These are phyloP conservation scores for Alternaria brassicicola DNA, from an alignment of 2,329 filamentous ascomycete species.

Conservation along the genomic window DNA sequence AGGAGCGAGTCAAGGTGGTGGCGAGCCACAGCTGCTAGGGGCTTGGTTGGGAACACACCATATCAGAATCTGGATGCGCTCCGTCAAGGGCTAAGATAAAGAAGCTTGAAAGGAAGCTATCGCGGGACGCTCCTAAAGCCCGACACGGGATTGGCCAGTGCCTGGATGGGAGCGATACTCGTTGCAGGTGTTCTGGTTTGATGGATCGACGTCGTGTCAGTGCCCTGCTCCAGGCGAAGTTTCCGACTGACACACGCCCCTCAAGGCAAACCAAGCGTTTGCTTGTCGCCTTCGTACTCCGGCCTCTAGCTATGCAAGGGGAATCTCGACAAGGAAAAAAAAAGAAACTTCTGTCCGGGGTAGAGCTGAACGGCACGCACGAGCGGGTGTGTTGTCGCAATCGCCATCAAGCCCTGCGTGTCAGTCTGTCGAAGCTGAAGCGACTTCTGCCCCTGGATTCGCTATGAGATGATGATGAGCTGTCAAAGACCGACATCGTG, in stretches of 20 bases:
- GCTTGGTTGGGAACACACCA: constrained; percentile 14
- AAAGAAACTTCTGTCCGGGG: not conserved
- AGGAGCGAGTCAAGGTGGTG: constrained; percentile 1
- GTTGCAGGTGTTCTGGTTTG: constrained; percentile 24
- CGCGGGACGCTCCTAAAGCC: constrained; percentile 40
- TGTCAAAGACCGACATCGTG: constrained; percentile 22
- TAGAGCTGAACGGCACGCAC: constrained; percentile 6
- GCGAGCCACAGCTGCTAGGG: not conserved
- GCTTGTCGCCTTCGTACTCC: constrained; percentile 29
- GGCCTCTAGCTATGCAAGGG: constrained; percentile 23
- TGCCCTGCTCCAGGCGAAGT: constrained; percentile 29
- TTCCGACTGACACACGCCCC: constrained; percentile 28
- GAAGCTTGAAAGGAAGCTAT: constrained; percentile 28
- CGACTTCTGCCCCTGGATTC: constrained; percentile 19
- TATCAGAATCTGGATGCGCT: constrained; percentile 9
- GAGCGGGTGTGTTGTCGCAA: constrained; percentile 13
- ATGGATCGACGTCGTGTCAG: constrained; percentile 40
- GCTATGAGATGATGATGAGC: constrained; percentile 15
- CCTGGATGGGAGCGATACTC: constrained; percentile 24
- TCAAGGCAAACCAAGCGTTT: constrained; percentile 17
- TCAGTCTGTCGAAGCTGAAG: constrained; percentile 14
- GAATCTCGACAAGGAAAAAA: constrained; percentile 3
- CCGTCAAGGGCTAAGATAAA: constrained; percentile 20
- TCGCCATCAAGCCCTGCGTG: constrained; percentile 15
- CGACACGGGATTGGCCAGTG: constrained; percentile 38